phyloP scores from a whole-genome alignment of 345 rosid genomes.

The Barbarea vulgaris region DNA sequence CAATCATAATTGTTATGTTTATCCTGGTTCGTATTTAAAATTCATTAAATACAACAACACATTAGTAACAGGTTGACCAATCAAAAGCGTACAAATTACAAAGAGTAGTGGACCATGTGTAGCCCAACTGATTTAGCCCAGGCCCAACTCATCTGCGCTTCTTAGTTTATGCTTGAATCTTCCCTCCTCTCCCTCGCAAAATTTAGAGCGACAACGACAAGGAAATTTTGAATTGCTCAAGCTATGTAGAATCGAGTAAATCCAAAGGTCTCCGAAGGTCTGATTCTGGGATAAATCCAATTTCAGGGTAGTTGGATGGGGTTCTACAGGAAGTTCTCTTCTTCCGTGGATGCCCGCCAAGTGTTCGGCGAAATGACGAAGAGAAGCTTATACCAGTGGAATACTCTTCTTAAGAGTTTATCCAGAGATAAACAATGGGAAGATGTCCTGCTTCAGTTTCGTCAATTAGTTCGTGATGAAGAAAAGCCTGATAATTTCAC shows the following conservation, averaged over 20 bases:
- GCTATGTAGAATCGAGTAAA: not conserved
- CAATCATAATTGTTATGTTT: slow-evolving; percentile 3
- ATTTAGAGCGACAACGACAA: not conserved
- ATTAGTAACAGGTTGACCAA: not conserved
- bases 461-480: slow-evolving; percentile 36
- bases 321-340: not conserved
- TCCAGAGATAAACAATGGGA: slow-evolving; percentile 42
- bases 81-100: not conserved
- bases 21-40: not conserved
- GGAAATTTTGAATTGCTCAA: slow-evolving; percentile 2
- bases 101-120: not conserved
- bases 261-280: not conserved
- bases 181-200: not conserved
- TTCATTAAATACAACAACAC: not conserved
- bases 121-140: not conserved
- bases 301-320: not conserved
- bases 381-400: slow-evolving; percentile 51
- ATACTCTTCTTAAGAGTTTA: slow-evolving; percentile 50
- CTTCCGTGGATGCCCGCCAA: slow-evolving; percentile 44
- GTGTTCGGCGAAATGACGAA: slow-evolving; percentile 57
- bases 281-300: not conserved
- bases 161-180: not conserved
- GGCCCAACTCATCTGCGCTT: slow-evolving; percentile 11
- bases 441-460: slow-evolving; percentile 41
- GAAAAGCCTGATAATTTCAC: slow-evolving; percentile 56